phyloP scores from a whole-genome alignment of 2,329 filamentous ascomycete species.

The Fusarium dimerum region DNA sequence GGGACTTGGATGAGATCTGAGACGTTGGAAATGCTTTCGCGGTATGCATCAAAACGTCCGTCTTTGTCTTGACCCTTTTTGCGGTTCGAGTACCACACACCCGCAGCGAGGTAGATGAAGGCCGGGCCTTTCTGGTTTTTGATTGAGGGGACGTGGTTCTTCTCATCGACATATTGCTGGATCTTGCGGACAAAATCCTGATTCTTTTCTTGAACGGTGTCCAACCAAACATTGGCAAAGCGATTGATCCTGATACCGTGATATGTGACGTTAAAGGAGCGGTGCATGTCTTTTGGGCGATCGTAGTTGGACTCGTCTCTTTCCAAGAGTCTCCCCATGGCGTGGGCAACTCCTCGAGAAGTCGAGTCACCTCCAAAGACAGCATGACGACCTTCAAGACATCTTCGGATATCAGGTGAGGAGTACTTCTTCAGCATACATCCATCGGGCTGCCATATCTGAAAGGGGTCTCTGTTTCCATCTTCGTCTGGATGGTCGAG shows the following conservation, averaged over 20 bases:
- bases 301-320: no score
- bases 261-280: no score
- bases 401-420: slow-evolving; percentile 48
- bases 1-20: slow-evolving; percentile 17
- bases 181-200: slow-evolving; percentile 10
- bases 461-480: slow-evolving; percentile 33
- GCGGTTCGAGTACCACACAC: slow-evolving; percentile 28
- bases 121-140: slow-evolving; percentile 25
- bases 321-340: not conserved
- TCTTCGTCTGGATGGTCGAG: slow-evolving; percentile 31
- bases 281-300: no score
- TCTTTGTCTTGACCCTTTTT: slow-evolving; percentile 9
- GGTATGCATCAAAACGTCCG: no score
- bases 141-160: slow-evolving; percentile 8
- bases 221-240: no score
- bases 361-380: slow-evolving; percentile 61
- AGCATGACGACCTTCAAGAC: slow-evolving; percentile 50
- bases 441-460: slow-evolving; percentile 58
- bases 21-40: slow-evolving; percentile 14
- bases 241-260: no score
- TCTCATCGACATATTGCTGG: slow-evolving; percentile 19
- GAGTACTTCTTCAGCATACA: slow-evolving; percentile 60
- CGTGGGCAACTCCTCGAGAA: slow-evolving; percentile 57
- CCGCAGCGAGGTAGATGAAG: slow-evolving; percentile 24
- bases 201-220: no score